Evolutionary conservation across 371 early-diverging fungal species (phyloP), one percentile per base, ranked within the genome.

Genomic region (Rhizopus sp.): DNA sequence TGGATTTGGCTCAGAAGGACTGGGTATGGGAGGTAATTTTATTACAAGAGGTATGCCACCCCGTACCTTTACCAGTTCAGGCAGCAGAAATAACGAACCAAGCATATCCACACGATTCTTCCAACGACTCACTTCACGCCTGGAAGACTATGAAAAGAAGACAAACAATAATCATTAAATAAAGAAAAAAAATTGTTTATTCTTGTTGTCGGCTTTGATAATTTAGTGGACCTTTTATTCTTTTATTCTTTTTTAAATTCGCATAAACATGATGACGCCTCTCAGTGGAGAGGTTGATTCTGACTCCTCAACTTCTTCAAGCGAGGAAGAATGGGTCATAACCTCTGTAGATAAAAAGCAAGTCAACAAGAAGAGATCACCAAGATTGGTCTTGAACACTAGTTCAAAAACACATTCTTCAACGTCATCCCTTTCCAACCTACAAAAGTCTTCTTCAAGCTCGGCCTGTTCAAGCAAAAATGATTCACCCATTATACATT

Each of bases 101-200:
- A 78, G 79, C 57, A 75, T 78, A 50, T 71, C 72, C 7, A 78
- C 79, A 15, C 61, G 73, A 16, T 75, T 78, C 55, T 78, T 78
- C 57, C 79, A 75, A 50, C 69, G 75, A 32, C 46, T 78, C 10
- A 68, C 79, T 12, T 70, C 70, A 7, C 59, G 75, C 30, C 50
- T 78, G 40, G 75, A 78, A 45, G 64, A 68, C 38, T 66, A 75
- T 44, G 67, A 73, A 23, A 69, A 68, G 30, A 68, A 64, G 13
- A 35, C 23, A 23, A 23, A 23, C 23, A 23, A 23, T 2, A 23
- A 23, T 23, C 23, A 23, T 23, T 23, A 23, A 23, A 23, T 23
- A 23, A 23, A n/a, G n/a, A n/a, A n/a, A 23, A 23, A 23, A 23
- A 23, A 23, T 23, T 23, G n/a, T n/a, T n/a, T 23, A 23, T 2